These are phyloP conservation scores for Yamadazyma epiphylla DNA, from an alignment of 1,139 yeast species.

Conservation along the genomic window DNA sequence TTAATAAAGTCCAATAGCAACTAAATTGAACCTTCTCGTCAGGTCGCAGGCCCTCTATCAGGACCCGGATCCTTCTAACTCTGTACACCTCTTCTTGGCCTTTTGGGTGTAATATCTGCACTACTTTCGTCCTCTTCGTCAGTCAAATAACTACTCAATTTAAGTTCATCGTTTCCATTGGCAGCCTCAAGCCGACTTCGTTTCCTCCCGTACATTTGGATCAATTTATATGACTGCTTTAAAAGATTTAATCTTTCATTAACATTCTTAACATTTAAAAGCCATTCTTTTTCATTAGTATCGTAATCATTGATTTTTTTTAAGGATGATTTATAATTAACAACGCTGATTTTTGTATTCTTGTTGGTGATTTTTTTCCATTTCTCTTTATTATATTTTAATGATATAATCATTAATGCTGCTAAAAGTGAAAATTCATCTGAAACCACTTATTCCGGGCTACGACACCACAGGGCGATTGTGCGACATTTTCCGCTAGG, in stretches of 20 bases:
- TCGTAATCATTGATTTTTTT: slow-evolving; percentile 5
- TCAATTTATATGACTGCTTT: slow-evolving; percentile 26
- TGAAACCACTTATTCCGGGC: no score
- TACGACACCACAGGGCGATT: no score
- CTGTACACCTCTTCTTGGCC: slow-evolving; percentile 5
- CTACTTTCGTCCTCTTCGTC: slow-evolving; percentile 18
- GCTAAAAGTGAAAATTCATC: no score
- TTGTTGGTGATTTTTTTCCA: slow-evolving; percentile 1
- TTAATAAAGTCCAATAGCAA: no score
- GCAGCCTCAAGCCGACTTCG: slow-evolving; percentile 8
- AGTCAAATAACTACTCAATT: slow-evolving; percentile 5
- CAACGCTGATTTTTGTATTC: slow-evolving; percentile 4
- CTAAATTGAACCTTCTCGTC: background rate
- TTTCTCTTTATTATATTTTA: slow-evolving; percentile 12
- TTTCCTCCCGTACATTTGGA: slow-evolving; percentile 20
- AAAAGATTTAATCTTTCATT: slow-evolving; percentile 27
- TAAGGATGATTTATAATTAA: slow-evolving; percentile 6
- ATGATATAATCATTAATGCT: slow-evolving; percentile 9
- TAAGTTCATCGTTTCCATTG: background rate
- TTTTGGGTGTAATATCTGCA: slow-evolving; percentile 10
- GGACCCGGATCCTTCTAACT: slow-evolving; percentile 1
- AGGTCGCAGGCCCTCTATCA: slow-evolving; percentile 2
- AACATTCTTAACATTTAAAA: slow-evolving; percentile 20
- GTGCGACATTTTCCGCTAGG: slow-evolving; percentile 1
- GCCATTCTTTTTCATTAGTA: slow-evolving; percentile 18